Percentiles rank a stretch among this genome's conserved stretches.
Evolutionary conservation across 2,329 filamentous ascomycete genomes (phyloP).

Genomic region (Thielaviopsis cerberus): DNA sequence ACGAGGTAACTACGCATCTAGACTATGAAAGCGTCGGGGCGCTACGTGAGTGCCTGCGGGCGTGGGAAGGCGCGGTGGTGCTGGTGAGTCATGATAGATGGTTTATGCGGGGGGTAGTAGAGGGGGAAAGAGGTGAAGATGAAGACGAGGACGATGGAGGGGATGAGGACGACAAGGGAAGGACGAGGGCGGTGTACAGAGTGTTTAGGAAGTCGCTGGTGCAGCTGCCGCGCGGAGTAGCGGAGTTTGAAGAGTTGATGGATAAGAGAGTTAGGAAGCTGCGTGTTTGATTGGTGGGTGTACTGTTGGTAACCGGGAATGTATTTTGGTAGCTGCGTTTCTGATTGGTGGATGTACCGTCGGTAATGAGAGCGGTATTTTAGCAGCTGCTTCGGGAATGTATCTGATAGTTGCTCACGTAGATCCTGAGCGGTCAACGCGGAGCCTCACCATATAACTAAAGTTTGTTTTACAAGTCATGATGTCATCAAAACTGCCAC

Average conservation of each 20-base stretch:
- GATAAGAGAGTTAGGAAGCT: slow-evolving; percentile 37
- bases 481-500: too few relatives aligned
- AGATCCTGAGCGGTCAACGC: too few relatives aligned
- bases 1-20: slow-evolving; percentile 71
- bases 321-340: too few relatives aligned
- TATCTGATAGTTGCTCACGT: too few relatives aligned
- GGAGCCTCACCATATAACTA: too few relatives aligned
- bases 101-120: slow-evolving; percentile 56
- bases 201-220: slow-evolving; percentile 38
- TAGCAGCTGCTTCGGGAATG: too few relatives aligned
- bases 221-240: slow-evolving; percentile 39
- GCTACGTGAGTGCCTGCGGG: slow-evolving; percentile 44
- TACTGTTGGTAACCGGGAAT: too few relatives aligned
- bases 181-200: slow-evolving; percentile 39
- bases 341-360: too few relatives aligned
- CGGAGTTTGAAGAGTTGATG: slow-evolving; percentile 45
- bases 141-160: slow-evolving; percentile 22
- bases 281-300: slow-evolving; percentile 16
- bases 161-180: slow-evolving; percentile 22
- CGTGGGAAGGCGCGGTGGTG: slow-evolving; percentile 56
- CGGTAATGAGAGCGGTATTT: too few relatives aligned
- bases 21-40: slow-evolving; percentile 67
- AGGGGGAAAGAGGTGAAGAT: slow-evolving; percentile 30
- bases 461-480: too few relatives aligned
- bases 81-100: slow-evolving; percentile 70